A percentile compares a stretch with the other conserved stretches of the same genome.
Conservation (phyloP, 2,329 filamentous ascomycete genomes). For the Aspergillus spinulosporus region DNA sequence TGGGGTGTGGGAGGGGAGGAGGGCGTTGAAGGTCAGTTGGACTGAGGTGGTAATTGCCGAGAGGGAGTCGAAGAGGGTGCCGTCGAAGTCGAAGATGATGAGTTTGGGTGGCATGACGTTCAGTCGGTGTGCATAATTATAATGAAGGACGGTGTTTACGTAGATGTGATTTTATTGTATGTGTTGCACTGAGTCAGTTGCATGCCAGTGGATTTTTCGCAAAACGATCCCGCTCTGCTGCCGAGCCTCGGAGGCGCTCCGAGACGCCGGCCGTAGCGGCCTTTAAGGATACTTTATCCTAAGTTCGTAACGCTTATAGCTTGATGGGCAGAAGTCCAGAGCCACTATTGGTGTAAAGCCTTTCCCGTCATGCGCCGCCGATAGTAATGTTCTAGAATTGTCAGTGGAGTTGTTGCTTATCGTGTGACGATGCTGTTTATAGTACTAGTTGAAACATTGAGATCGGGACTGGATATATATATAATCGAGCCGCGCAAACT, state of each 20-base stretch:
- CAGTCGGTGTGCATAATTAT: too few species aligned
- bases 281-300: too few species aligned
- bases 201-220: background rate
- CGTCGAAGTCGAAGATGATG: slow-evolving; percentile 23
- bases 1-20: slow-evolving; percentile 11
- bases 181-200: background rate
- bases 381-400: background rate
- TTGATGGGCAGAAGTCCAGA: too few species aligned
- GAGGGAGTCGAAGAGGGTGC: slow-evolving; percentile 22
- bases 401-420: background rate
- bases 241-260: background rate
- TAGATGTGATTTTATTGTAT: too few species aligned
- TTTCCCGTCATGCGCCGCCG: background rate
- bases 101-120: slow-evolving; percentile 4
- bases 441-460: background rate
- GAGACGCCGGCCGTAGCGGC: background rate
- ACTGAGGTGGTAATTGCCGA: slow-evolving; percentile 16
- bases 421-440: background rate
- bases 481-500: background rate
- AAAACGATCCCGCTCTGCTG: background rate
- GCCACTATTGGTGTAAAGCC: too few species aligned
- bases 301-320: too few species aligned
- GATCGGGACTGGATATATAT: background rate
- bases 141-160: too few species aligned
- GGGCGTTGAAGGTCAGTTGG: slow-evolving; percentile 16